A percentile compares a stretch with the other conserved stretches of the same genome.
phyloP scores from a whole-genome alignment of 2,329 filamentous ascomycete genomes.

The Plenodomus lindquistii region DNA sequence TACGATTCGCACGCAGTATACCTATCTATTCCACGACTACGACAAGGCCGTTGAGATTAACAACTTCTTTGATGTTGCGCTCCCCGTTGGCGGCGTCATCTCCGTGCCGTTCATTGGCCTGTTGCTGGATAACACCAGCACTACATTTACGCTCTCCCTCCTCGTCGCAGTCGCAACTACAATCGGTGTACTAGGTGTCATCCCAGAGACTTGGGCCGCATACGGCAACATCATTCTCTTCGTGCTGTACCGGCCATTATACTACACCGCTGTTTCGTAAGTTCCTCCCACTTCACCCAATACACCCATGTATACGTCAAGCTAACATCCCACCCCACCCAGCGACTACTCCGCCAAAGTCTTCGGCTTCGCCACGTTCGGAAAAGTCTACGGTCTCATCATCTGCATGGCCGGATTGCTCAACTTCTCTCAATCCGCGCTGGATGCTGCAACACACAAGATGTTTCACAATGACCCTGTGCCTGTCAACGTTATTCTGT shows the following conservation, averaged over 20 bases:
- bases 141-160: conserved; percentile 68
- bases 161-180: conserved; percentile 72
- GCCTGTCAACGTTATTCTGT: conserved; percentile 73
- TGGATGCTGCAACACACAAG: conserved; percentile 78
- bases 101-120: conserved; percentile 84
- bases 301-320: neutral
- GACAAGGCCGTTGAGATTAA: conserved; percentile 71
- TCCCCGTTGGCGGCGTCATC: conserved; percentile 81
- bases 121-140: conserved; percentile 76
- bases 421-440: conserved; percentile 80
- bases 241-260: conserved; percentile 83
- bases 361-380: conserved; percentile 88
- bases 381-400: conserved; percentile 89
- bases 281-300: too few species aligned
- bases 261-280: conserved; percentile 83
- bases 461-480: conserved; percentile 73
- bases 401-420: conserved; percentile 83
- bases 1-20: conserved; percentile 81
- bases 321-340: conserved; percentile 2
- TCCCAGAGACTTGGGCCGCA: conserved; percentile 71
- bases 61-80: conserved; percentile 81
- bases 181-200: conserved; percentile 76
- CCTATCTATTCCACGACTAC: conserved; percentile 68
- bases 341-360: conserved; percentile 87
- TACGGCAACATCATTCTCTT: conserved; percentile 80